These are phyloP conservation scores for Coemansia sp. DNA, from an alignment of 192 early-diverging fungal genomes.

Conservation along the genomic window DNA sequence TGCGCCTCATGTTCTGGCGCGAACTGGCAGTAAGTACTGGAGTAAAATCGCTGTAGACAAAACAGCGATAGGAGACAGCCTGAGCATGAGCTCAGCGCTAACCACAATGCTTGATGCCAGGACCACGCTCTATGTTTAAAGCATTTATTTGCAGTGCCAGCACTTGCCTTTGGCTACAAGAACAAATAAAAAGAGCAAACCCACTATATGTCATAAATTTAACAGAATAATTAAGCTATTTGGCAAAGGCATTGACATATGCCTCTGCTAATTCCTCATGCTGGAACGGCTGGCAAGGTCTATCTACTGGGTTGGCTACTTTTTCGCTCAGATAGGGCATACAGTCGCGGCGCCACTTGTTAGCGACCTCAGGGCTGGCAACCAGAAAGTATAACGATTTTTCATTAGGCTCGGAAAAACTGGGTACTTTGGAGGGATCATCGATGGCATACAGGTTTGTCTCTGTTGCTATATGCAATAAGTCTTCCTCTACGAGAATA, in stretches of 20 bases:
- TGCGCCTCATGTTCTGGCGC: conserved; percentile 6
- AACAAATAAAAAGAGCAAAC: background rate
- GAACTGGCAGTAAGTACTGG: background rate
- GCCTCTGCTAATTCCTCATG: background rate
- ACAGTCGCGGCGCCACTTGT: background rate
- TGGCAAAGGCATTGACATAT: background rate
- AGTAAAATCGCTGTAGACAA: conserved; percentile 6
- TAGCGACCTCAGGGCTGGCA: background rate
- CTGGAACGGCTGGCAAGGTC: background rate
- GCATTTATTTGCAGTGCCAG: background rate
- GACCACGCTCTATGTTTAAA: background rate
- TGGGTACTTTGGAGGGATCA: background rate
- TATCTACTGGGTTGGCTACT: background rate
- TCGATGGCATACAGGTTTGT: background rate
- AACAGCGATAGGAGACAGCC: conserved; percentile 6
- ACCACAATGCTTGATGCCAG: background rate
- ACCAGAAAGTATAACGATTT: background rate
- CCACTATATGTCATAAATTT: too few relatives aligned
- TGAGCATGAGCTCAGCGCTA: background rate
- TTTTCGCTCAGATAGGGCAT: background rate
- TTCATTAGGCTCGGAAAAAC: background rate
- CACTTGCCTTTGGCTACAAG: background rate
- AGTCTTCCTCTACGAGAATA: background rate
- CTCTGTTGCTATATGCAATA: background rate
- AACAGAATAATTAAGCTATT: background rate